Evolutionary conservation across 2,329 filamentous ascomycete genomes (phyloP), one percentile per base, ranked within the genome.

Genomic region (Fusarium devonianum): DNA sequence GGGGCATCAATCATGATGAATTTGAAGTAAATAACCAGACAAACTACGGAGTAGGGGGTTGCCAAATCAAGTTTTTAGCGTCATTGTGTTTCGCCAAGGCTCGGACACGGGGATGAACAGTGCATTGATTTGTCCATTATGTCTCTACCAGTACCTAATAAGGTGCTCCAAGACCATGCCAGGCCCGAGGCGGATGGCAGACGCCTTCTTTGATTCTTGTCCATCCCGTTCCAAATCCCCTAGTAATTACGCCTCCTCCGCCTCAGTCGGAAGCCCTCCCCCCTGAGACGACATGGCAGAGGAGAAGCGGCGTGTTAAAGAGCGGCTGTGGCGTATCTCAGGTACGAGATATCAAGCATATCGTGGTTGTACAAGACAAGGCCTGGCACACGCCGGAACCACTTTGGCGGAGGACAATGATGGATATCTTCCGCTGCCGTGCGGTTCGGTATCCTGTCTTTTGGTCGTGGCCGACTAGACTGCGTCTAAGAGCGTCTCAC

Each of bases 401-500:
- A 45, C 36, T 9, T 39, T 28, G 32, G 34, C 19, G 42, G 23
- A 26, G 38, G 35, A 37, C 38, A 42, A 47, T 46, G 39, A 41
- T 16, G 32, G 25, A 42, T 45, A 47, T 44, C 37, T 35, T 45
- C 42, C 34, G 41, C 39, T 51, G 54, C 39, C n/a, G 53, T 43
- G 25, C n/a, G n/a, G n/a, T n/a, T n/a, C n/a, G n/a, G n/a, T n/a
- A n/a, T n/a, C n/a, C n/a, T n/a, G 28, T 35, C 16, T 25, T 22
- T 19, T 14, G 28, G 38, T 39, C 26, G 21, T 38, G 55, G 41
- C 26, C 46, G 4, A 46, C 45, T 50, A 26, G 34, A 19, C 40
- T 30, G 38, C 37, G 52, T 43, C 44, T 40, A 25, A 56, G 40
- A 40, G 40, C 41, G 47, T 50, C 49, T 47, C 40, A 55, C 41